Evolutionary conservation across 2,329 filamentous ascomycete genomes (phyloP).

Genomic region (Colletotrichum sp.): DNA sequence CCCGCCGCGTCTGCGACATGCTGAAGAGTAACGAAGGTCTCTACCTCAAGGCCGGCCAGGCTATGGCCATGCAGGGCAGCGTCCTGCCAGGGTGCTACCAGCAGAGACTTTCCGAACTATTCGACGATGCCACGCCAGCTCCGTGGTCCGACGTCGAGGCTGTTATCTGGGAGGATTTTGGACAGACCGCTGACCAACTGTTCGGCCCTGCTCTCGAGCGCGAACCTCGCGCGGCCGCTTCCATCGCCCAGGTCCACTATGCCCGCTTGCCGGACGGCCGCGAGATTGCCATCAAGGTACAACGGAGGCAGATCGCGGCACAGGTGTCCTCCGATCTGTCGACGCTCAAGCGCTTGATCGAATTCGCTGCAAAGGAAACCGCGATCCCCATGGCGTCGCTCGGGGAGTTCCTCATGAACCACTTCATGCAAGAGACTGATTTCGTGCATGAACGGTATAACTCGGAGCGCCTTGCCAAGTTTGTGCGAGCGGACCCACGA

Average conservation of each 20-base stretch:
- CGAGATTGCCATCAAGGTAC: constrained; percentile 70
- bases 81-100: constrained; percentile 71
- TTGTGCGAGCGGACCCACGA: constrained; percentile 60
- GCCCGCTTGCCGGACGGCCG: constrained; percentile 64
- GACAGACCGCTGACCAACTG: constrained; percentile 61
- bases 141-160: constrained; percentile 67
- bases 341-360: constrained; percentile 59
- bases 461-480: constrained; percentile 62
- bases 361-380: constrained; percentile 41
- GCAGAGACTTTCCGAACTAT: constrained; percentile 72
- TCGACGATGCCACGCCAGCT: constrained; percentile 74
- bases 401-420: constrained; percentile 69
- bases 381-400: constrained; percentile 70
- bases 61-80: constrained; percentile 74
- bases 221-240: constrained; percentile 56
- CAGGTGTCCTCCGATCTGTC: constrained; percentile 73
- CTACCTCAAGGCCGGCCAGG: constrained; percentile 75
- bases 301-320: constrained; percentile 69
- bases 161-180: constrained; percentile 69
- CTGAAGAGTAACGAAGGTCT: constrained; percentile 69
- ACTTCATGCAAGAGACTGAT: constrained; percentile 69
- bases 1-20: constrained; percentile 66
- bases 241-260: constrained; percentile 75
- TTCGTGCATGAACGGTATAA: constrained; percentile 71
- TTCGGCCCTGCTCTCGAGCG: constrained; percentile 46